These are phyloP conservation scores for Wallacemonas sp. DNA, from an alignment of 208 protist species.

Conservation along the genomic window DNA sequence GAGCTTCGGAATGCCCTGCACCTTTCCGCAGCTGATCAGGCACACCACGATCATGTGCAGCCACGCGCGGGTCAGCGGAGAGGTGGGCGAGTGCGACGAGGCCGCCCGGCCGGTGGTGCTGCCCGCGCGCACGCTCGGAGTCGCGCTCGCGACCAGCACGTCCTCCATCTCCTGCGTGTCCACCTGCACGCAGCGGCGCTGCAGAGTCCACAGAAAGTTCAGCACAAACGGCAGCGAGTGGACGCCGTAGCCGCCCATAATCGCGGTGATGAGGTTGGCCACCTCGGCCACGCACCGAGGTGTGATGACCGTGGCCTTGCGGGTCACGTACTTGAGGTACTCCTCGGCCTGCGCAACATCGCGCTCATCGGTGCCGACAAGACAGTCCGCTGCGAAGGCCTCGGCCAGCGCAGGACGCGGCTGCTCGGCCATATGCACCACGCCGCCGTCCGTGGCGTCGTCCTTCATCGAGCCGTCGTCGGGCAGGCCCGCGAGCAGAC, in stretches of 20 bases:
- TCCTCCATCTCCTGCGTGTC: constrained; percentile 1
- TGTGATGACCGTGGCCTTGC: constrained; percentile 28
- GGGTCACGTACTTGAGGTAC: constrained; percentile 45
- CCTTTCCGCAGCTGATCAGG: constrained; percentile 44
- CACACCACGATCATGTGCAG: constrained; percentile 59
- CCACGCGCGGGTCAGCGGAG: constrained; percentile 59
- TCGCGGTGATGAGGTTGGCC: constrained; percentile 50
- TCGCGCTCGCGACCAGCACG: constrained; percentile 11
- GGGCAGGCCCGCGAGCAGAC: constrained; percentile 51
- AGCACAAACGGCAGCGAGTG: constrained; percentile 57
- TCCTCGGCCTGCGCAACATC: constrained; percentile 59
- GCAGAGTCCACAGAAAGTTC: constrained; percentile 44
- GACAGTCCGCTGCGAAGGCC: constrained; percentile 4
- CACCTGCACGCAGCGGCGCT: constrained; percentile 37
- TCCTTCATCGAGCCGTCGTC: constrained; percentile 2
- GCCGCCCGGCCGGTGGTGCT: constrained; percentile 18
- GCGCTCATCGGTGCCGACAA: constrained; percentile 48
- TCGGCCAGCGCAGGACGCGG: not conserved
- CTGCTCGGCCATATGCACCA: constrained; percentile 4
- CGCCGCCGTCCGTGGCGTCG: not conserved
- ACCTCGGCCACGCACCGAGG: constrained; percentile 60
- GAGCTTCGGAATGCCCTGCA: constrained; percentile 47
- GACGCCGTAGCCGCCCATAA: constrained; percentile 54
- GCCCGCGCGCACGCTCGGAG: not conserved
- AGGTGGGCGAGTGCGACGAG: constrained; percentile 25